Evolutionary conservation across 1,284 basidiomycete genomes (phyloP), one percentile per base, ranked within the genome.

Genomic region (Heterobasidion parviporum): DNA sequence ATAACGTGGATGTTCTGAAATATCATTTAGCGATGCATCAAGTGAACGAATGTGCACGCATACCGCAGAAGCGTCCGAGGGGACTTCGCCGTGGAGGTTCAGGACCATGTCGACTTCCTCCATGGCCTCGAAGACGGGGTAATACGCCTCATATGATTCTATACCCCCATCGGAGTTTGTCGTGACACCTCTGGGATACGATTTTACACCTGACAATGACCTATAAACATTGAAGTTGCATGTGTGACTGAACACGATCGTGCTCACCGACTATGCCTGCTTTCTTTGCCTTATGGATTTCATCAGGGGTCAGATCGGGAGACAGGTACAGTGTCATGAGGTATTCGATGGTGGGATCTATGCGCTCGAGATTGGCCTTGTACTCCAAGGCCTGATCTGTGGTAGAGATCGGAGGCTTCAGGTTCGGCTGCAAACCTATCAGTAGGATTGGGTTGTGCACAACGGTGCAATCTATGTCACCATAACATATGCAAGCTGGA

Each of bases 131-230:
- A 99, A 99, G 52, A 98, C 84, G 35, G 91, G 89, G 72, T 98
- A 97, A 72, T 98, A 99, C 1, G 83, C 79, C 62, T 92, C 92
- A 66, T 99, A 99, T 46, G 93, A 93, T 69, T 99, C 96, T 63
- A 99, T 98, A 9, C 97, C 97, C 45, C 91, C 87, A 59, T 95
- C 93, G 38, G 93, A 97, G 72, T 98, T 98, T 53, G 97, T 99
- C 8, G 97, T 99, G 1, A 99, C 97, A 12, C 97, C 97, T 61
- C 93, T 81, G 50, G 97, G 97, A 70, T 99, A 99, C 26, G 91
- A 94, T 74, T 99, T 99, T 64, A 99, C 94, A 44, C 97, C 95
- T 86, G 9, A 38, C 2, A 52, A 26, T 26, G 4, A 26, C 5
- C 26, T 26, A 26, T 5, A 6, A 5, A 5, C 26, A 26, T 4